Base-by-base conservation (phyloP, 148 eudicot species). In the Chenopodium album region DNA sequence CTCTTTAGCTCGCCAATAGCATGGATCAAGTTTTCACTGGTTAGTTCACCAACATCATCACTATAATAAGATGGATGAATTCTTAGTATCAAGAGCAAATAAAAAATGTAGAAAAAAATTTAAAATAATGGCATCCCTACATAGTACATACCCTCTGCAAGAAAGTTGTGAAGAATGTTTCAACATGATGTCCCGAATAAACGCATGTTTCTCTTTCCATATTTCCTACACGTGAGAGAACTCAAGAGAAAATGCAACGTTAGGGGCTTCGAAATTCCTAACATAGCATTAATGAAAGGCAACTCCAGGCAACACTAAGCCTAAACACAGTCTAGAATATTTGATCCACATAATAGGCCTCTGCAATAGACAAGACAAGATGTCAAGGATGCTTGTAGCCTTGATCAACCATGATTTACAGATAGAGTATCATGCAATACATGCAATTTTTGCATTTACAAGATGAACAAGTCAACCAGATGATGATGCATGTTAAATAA, bases 61-160 rank as follows among this genome's bases (percentile, higher is more conserved):
- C 88, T 85, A 66, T 44, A 70, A 72, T 75, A 47, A 74, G 22
- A 82, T 37, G 1, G 1, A 62, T 29, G 17, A 65, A 62, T 4
- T 9, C 14, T 85, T 65, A 75, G 48, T 28, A 81, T 37, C 67
- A 84, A 71, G 46, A 65, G 66, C 81, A 66, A 79, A 78, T 4
- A 28, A 8, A 20, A 84, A 23, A 46, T 26, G 52, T 22, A 72
- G 59, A 71, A 41, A 78, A 37, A 69, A 47, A 14, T 62, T 60
- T 31, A 65, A 78, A 11, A 26, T 29, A 56, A 54, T 65, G 47
- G 67, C 66, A 76, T 70, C 28, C 23, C 32, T 76, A 32, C 83
- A 74, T 81, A 95, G 94, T 76, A 32, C 83, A 74, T 81, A 95
- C 97, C 92, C 90, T 82, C 66, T 85, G 86, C 81, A 83, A 81